A percentile compares a stretch with the other conserved stretches of the same genome.
Evolutionary conservation across 129 eudicot species (phyloP).

Genomic region (Flaveria robusta): DNA sequence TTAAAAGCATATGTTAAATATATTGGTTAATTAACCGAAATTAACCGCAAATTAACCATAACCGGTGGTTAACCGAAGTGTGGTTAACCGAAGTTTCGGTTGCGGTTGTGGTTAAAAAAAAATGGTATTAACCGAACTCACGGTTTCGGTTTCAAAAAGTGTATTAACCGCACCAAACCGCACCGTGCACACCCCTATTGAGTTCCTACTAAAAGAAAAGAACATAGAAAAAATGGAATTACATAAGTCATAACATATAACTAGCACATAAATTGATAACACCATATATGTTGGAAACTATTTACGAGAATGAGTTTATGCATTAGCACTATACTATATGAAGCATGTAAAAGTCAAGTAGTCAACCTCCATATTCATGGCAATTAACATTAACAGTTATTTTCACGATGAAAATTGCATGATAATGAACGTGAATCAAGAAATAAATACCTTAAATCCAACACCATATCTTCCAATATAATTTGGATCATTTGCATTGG

Average conservation of each 20-base stretch:
- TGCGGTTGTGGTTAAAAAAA: no score
- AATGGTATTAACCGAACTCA: no score
- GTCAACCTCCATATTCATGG: background rate
- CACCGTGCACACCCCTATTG: no score
- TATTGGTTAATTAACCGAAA: no score
- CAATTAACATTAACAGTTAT: background rate
- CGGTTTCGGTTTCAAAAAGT: no score
- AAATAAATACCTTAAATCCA: slow-evolving; percentile 68
- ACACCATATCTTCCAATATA: slow-evolving; percentile 73
- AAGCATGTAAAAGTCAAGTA: background rate
- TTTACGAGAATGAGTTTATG: background rate
- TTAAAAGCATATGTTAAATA: no score
- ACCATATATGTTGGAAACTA: background rate
- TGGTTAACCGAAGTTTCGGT: no score
- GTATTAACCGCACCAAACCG: no score
- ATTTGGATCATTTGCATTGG: slow-evolving; percentile 49
- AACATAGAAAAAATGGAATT: background rate
- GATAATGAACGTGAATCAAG: background rate
- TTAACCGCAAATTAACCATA: no score
- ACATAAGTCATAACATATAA: background rate
- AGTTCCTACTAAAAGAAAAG: background rate
- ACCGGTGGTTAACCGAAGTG: no score
- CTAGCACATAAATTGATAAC: background rate
- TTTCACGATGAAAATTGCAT: background rate
- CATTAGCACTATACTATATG: background rate